Percentiles rank a stretch among this genome's conserved stretches.
Evolutionary conservation across 805 yeast genomes (phyloP).

Genomic region (Candida germanica): DNA sequence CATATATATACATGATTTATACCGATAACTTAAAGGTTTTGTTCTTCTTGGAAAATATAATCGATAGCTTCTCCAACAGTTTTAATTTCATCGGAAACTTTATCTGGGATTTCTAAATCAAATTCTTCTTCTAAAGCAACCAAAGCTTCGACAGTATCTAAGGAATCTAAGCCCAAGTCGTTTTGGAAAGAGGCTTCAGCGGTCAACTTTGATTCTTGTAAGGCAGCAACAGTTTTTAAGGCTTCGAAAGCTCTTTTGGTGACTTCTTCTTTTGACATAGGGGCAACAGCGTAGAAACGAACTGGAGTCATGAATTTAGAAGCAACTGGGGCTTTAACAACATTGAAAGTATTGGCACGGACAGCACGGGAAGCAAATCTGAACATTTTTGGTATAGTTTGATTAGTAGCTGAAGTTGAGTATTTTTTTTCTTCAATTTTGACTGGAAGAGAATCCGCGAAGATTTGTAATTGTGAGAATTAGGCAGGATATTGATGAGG

Average conservation of each 20-base stretch:
- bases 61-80: slow-evolving; percentile 92
- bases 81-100: slow-evolving; percentile 89
- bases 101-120: slow-evolving; percentile 82
- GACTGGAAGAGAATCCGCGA: slow-evolving; percentile 8
- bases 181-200: slow-evolving; percentile 54
- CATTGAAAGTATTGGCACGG: slow-evolving; percentile 8
- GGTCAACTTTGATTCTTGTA: slow-evolving; percentile 42
- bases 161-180: slow-evolving; percentile 86
- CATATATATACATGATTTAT: slow-evolving; percentile 6
- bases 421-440: slow-evolving; percentile 5
- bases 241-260: slow-evolving; percentile 80
- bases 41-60: slow-evolving; percentile 69
- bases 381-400: slow-evolving; percentile 36
- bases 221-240: slow-evolving; percentile 52
- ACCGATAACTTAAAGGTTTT: slow-evolving; percentile 15
- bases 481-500: too few species aligned
- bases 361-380: slow-evolving; percentile 50
- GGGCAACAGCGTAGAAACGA: slow-evolving; percentile 59
- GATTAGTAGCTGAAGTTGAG: background rate
- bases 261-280: slow-evolving; percentile 74
- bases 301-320: slow-evolving; percentile 28
- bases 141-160: slow-evolving; percentile 92
- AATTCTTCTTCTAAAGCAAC: slow-evolving; percentile 93
- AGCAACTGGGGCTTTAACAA: slow-evolving; percentile 24
- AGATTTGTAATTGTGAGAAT: background rate